Evolutionary conservation across 805 yeast genomes (phyloP).

Genomic region (Spathaspora boniae): DNA sequence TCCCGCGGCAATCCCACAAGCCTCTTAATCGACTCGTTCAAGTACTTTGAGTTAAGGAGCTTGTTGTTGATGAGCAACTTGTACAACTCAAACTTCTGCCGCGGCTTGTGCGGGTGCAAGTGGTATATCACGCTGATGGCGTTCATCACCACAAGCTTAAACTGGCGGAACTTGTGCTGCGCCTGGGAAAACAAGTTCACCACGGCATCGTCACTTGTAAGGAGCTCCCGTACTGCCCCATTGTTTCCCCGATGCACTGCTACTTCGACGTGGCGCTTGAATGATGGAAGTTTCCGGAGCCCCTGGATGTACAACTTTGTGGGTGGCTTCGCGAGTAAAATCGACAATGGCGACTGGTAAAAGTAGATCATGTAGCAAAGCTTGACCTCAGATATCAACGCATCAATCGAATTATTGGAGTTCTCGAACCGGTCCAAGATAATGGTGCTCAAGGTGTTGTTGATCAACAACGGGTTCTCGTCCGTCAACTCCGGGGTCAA

Average conservation of each 20-base stretch:
- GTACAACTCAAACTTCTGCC: slow-evolving; percentile 30
- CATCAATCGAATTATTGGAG: slow-evolving; percentile 40
- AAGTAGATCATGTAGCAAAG: slow-evolving; percentile 37
- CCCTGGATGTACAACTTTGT: slow-evolving; percentile 18
- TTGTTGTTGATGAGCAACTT: slow-evolving; percentile 26
- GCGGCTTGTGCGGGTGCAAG: slow-evolving; percentile 11
- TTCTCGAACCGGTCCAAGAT: slow-evolving; percentile 32
- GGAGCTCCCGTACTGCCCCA: slow-evolving; percentile 5
- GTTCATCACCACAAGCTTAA: slow-evolving; percentile 24
- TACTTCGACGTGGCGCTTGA: slow-evolving; percentile 31
- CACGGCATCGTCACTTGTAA: slow-evolving; percentile 10
- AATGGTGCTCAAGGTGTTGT: slow-evolving; percentile 22
- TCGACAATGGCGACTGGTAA: slow-evolving; percentile 35
- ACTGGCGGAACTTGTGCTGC: slow-evolving; percentile 17
- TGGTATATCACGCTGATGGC: slow-evolving; percentile 21
- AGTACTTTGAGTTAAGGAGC: slow-evolving; percentile 22
- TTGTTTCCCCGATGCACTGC: slow-evolving; percentile 11
- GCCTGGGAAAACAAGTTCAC: slow-evolving; percentile 12
- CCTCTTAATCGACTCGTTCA: slow-evolving; percentile 19
- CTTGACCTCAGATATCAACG: slow-evolving; percentile 34
- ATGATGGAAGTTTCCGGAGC: slow-evolving; percentile 33
- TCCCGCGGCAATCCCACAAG: slow-evolving; percentile 1
- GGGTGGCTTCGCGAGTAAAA: slow-evolving; percentile 15
- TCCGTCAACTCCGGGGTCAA: slow-evolving; percentile 21
- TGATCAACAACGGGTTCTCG: slow-evolving; percentile 16